Conservation (phyloP, 441 rosid genomes). For the Euphorbia schlechtendalii region DNA sequence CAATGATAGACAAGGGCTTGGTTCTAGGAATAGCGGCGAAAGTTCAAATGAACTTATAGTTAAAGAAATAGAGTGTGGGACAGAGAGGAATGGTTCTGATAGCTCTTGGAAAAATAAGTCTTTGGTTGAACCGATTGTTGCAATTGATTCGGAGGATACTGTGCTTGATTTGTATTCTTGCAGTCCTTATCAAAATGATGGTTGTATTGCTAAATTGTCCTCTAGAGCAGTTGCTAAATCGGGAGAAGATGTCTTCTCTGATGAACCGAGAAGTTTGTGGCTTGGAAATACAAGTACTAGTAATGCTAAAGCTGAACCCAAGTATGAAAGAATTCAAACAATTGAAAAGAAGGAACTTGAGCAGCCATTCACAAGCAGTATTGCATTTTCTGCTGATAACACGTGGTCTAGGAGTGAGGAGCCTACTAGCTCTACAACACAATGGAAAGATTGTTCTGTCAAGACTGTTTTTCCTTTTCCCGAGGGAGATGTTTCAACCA, state of each 20-base stretch:
- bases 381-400: conserved; percentile 34
- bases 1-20: conserved; percentile 24
- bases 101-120: conserved; percentile 46
- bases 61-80: conserved; percentile 76
- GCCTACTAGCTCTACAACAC: conserved; percentile 32
- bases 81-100: conserved; percentile 53
- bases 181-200: conserved; percentile 40
- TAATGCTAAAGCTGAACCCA: conserved; percentile 39
- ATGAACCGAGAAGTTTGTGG: conserved; percentile 49
- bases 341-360: conserved; percentile 41
- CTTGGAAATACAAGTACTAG: conserved; percentile 47
- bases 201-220: conserved; percentile 24
- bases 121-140: conserved; percentile 32
- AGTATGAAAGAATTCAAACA: conserved; percentile 31
- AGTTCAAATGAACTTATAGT: conserved; percentile 74
- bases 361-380: conserved; percentile 32
- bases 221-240: conserved; percentile 41
- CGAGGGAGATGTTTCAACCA: conserved; percentile 41
- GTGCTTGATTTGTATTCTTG: conserved; percentile 35
- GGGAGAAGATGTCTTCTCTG: conserved; percentile 51
- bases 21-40: conserved; percentile 36
- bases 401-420: conserved; percentile 55
- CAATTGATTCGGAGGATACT: conserved; percentile 40
- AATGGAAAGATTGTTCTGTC: conserved; percentile 76
- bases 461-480: conserved; percentile 64